A percentile compares a stretch with the other conserved stretches of the same genome.
Conservation (phyloP, 495 filamentous ascomycete genomes). For the Hyaloscypha finlandica region DNA sequence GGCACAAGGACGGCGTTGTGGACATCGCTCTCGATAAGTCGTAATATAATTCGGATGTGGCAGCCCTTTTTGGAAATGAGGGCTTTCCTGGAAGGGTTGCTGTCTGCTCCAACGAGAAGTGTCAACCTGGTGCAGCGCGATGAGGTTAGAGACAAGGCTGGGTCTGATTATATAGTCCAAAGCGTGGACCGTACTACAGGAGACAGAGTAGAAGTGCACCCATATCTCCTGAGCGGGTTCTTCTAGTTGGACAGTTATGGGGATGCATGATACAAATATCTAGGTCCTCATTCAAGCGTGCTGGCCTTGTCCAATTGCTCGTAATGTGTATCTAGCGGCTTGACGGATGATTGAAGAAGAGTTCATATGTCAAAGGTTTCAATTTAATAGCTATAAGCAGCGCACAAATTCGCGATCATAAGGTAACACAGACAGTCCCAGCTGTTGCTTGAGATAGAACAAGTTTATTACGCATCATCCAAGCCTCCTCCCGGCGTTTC, state of each 20-base stretch:
- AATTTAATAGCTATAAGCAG: too few species aligned
- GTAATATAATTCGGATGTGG: conserved; percentile 5
- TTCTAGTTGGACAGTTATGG: background rate
- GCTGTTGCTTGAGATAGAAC: too few species aligned
- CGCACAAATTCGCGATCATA: too few species aligned
- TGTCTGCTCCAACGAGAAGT: background rate
- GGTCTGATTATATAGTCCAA: conserved; percentile 1
- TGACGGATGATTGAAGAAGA: too few species aligned
- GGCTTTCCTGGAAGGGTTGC: conserved; percentile 5
- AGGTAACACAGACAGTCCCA: too few species aligned
- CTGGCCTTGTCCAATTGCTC: too few species aligned
- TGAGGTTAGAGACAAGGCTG: conserved; percentile 9
- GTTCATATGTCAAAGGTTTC: too few species aligned
- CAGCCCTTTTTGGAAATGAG: conserved; percentile 11
- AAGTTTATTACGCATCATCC: conserved; percentile 20
- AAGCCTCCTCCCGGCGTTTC: conserved; percentile 20
- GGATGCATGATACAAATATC: too few species aligned
- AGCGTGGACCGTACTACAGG: conserved; percentile 9
- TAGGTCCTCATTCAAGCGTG: too few species aligned
- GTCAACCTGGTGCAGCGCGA: conserved; percentile 10
- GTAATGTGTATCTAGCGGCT: too few species aligned
- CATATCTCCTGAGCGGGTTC: conserved; percentile 11
- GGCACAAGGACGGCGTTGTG: too few species aligned
- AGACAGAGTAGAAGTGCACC: conserved; percentile 1
- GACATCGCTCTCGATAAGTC: too few species aligned